Evolutionary conservation across 805 yeast genomes (phyloP), one percentile per base, ranked within the genome.

Genomic region (Starmerella riodocensis): DNA sequence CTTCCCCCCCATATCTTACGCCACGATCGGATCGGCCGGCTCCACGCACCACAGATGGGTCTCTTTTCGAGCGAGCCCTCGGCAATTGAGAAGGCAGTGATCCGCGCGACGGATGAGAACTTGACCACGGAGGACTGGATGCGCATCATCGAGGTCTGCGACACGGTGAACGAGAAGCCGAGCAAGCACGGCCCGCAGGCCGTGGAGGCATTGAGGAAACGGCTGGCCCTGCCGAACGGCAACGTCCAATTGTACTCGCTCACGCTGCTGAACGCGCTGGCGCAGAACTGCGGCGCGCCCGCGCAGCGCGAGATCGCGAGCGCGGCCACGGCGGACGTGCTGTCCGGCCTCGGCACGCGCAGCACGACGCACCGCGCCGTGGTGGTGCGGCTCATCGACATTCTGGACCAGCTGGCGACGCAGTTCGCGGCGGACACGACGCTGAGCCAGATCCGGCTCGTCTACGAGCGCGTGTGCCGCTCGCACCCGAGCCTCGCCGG

Each of bases 281-380:
- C 84, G 2, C 84, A 78, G 54, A 80, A 79, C 56, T 78, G 88
- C 57, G 86, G 86, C 3, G 72, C 83, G 11, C 66, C 74, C 54
- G 67, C 74, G 62, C 73, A 71, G 49, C 75, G 66, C 33, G 74
- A 72, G 48, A 69, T 80, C 27, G 74, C 81, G 16, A 67, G 79
- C 17, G 66, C 68, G 46, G 48, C 62, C 3, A 76, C 77, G 52
- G 70, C 76, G 14, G 56, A 58, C 24, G 49, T 63, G 8, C 58
- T 80, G 32, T 52, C 65, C 23, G 62, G 65, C 39, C 60, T 84
- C 45, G 63, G 73, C 8, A 62, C 66, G 14, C 80, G 74, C 49
- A 54, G 63, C 7, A 58, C 63, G 28, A 70, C 78, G 24, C 94
- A 86, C 61, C 58, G 64, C 21, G 67, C 74, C 3, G 79, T 91